Percentiles rank a stretch among this genome's conserved stretches.
These are phyloP conservation scores for Citrus inodora DNA, from an alignment of 345 rosid genomes.

Conservation along the genomic window DNA sequence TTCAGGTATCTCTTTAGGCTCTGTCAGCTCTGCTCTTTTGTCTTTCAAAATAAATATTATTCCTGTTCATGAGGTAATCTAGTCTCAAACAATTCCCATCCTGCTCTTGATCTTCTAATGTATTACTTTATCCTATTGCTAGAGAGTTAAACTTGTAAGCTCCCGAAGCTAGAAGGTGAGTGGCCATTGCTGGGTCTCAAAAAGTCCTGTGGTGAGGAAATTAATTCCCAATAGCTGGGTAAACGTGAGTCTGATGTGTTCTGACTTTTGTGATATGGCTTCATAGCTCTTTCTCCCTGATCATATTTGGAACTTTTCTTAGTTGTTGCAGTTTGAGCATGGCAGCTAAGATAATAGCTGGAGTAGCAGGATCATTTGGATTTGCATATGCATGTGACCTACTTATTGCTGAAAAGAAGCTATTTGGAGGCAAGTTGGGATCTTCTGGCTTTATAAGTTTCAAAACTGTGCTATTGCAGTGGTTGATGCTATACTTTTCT, in stretches of 20 bases:
- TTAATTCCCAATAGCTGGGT: not conserved
- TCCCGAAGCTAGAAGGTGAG: not conserved
- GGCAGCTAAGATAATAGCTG: slow-evolving; percentile 55
- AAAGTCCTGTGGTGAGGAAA: not conserved
- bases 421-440: slow-evolving; percentile 68
- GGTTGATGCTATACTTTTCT: not conserved
- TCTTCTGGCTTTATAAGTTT: not conserved
- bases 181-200: not conserved
- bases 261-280: not conserved
- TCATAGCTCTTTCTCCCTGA: not conserved
- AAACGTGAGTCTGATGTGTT: not conserved
- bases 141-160: not conserved
- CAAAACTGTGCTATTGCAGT: not conserved
- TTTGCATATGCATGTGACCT: slow-evolving; percentile 56
- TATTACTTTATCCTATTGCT: not conserved
- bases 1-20: not conserved
- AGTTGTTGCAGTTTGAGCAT: slow-evolving; percentile 32
- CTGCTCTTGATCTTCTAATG: not conserved
- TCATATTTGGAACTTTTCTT: slow-evolving; percentile 3
- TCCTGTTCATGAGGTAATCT: not conserved
- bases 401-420: slow-evolving; percentile 56
- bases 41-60: not conserved
- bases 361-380: slow-evolving; percentile 57
- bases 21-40: not conserved
- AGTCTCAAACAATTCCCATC: not conserved